Evolutionary conservation across 1,284 basidiomycete species (phyloP).

Genomic region (Mycosarcoma mackinlayi): DNA sequence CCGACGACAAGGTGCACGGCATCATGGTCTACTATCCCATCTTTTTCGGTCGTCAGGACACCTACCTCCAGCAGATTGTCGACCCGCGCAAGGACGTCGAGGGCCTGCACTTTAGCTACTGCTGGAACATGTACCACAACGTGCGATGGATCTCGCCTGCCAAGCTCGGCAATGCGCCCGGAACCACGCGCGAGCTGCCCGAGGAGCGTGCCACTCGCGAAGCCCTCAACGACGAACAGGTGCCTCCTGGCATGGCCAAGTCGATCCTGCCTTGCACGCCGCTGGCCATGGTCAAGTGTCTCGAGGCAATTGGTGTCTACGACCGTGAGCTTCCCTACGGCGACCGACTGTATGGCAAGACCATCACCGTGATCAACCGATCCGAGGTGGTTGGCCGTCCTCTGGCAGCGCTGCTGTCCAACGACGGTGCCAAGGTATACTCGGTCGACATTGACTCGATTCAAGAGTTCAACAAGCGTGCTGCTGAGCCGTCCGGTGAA

Average conservation of each 20-base stretch:
- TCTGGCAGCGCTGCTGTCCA: conserved; percentile 89
- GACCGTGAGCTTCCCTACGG: conserved; percentile 91
- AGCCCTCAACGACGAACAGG: conserved; percentile 45
- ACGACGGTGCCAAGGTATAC: conserved; percentile 94
- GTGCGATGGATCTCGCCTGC: conserved; percentile 65
- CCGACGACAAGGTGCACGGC: conserved; percentile 85
- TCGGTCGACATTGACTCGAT: conserved; percentile 93
- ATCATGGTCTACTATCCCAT: conserved; percentile 81
- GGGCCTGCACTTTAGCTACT: conserved; percentile 81
- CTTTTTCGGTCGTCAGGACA: conserved; percentile 77
- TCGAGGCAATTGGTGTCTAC: conserved; percentile 91
- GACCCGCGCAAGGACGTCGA: conserved; percentile 97
- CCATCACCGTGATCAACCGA: conserved; percentile 93
- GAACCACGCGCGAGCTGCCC: conserved; percentile 59
- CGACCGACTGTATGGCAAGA: conserved; percentile 91
- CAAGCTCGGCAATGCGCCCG: conserved; percentile 65
- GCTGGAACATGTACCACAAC: conserved; percentile 69
- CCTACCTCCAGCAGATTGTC: conserved; percentile 93
- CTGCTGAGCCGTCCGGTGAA: conserved; percentile 18
- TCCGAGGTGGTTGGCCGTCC: conserved; percentile 97
- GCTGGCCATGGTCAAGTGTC: conserved; percentile 89
- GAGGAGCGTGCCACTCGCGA: conserved; percentile 47
- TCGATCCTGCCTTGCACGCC: conserved; percentile 97
- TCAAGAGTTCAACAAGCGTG: conserved; percentile 73
- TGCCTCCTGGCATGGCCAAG: conserved; percentile 83